phyloP scores from a whole-genome alignment of 208 protist genomes.

The Dictyostelium gargantuum region DNA sequence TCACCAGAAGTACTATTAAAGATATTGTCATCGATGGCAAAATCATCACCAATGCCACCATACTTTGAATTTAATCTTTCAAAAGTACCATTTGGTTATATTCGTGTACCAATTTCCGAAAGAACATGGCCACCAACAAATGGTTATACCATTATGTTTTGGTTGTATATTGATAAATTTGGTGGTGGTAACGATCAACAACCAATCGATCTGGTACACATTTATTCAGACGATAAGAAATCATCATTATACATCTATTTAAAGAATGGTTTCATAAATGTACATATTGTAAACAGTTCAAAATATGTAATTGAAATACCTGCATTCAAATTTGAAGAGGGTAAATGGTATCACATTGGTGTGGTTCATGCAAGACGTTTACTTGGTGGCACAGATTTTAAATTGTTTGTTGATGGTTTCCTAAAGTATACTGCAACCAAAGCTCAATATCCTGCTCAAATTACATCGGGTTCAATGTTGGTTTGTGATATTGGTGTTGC shows the following conservation, averaged over 20 bases:
- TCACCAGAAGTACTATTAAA: conserved; percentile 45
- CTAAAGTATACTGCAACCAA: background rate
- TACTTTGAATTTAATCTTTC: conserved; percentile 56
- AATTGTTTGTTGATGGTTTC: conserved; percentile 58
- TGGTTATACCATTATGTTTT: conserved; percentile 57
- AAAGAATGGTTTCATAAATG: background rate
- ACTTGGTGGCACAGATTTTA: conserved; percentile 49
- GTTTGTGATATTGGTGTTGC: conserved; percentile 10
- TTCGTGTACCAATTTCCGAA: background rate
- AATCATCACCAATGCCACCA: conserved; percentile 28
- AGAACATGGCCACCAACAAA: conserved; percentile 44
- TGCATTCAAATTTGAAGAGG: conserved; percentile 23
- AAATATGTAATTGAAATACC: conserved; percentile 57
- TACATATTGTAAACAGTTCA: conserved; percentile 5
- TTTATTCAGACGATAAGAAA: conserved; percentile 27
- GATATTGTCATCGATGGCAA: conserved; percentile 40
- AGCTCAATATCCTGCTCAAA: conserved; percentile 34
- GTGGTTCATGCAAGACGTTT: conserved; percentile 51
- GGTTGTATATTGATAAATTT: conserved; percentile 47
- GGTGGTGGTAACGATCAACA: background rate
- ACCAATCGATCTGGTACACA: conserved; percentile 2
- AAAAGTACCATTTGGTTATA: background rate
- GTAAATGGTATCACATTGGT: conserved; percentile 58
- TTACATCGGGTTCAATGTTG: background rate
- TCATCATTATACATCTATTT: conserved; percentile 8